Evolutionary conservation across 2,329 filamentous ascomycete genomes (phyloP).

Genomic region (Aspergillus novoparasiticus): DNA sequence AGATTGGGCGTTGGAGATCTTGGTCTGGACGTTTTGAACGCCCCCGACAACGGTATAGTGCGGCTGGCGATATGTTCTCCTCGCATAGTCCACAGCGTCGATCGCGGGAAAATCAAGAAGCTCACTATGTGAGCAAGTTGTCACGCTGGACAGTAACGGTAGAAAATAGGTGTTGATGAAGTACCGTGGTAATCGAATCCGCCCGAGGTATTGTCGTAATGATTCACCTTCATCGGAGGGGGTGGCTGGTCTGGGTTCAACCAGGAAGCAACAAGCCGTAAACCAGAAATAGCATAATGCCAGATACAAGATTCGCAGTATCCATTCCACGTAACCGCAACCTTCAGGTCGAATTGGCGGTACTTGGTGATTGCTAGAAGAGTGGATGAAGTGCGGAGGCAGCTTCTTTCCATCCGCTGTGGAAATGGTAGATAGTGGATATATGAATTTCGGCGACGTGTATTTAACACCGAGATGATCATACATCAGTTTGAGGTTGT

Average conservation of each 20-base stretch:
- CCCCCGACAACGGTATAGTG: conserved; percentile 25
- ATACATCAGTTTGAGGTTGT: conserved; percentile 60
- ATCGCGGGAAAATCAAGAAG: conserved; percentile 25
- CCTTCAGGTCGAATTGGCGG: conserved; percentile 10
- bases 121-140: conserved; percentile 26
- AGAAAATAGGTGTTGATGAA: conserved; percentile 16
- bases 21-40: conserved; percentile 21
- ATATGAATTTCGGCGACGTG: conserved; percentile 50
- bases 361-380: conserved; percentile 18
- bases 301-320: conserved; percentile 10
- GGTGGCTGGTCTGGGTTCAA: conserved; percentile 5
- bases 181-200: conserved; percentile 11
- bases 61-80: conserved; percentile 21
- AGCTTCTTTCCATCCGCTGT: conserved; percentile 23
- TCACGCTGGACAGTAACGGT: conserved; percentile 37
- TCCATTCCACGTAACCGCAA: conserved; percentile 7
- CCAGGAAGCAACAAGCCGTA: conserved; percentile 16
- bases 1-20: conserved; percentile 11
- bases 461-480: conserved; percentile 55
- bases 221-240: conserved; percentile 10
- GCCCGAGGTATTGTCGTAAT: conserved; percentile 10
- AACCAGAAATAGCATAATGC: conserved; percentile 20
- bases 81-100: conserved; percentile 24
- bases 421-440: conserved; percentile 53
- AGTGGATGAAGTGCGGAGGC: conserved; percentile 23